Evolutionary conservation across 1,284 basidiomycete species (phyloP).

Genomic region (Trametes versicolor): DNA sequence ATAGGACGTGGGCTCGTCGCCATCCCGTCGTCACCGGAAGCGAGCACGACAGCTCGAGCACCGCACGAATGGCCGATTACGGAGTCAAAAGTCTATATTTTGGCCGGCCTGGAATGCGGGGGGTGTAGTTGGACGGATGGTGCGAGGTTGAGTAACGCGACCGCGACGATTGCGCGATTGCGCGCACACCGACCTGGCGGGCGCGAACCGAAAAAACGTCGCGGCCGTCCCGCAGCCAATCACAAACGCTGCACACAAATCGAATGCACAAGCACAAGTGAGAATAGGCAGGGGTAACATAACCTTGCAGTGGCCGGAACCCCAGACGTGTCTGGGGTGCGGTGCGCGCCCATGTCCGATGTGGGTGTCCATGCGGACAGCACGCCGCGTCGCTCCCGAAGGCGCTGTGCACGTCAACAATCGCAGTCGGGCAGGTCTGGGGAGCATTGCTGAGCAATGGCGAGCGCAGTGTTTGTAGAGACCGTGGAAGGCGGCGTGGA

Average conservation of each 20-base stretch:
- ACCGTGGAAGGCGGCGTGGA: constrained; percentile 8
- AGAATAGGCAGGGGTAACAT: background rate
- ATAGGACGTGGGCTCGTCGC: constrained; percentile 14
- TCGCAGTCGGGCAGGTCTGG: background rate
- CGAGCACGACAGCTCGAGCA: constrained; percentile 21
- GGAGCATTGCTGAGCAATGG: constrained; percentile 23
- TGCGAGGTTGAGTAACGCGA: constrained; percentile 34
- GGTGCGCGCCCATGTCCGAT: constrained; percentile 5
- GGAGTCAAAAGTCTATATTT: constrained; percentile 22
- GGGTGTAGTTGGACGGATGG: constrained; percentile 26
- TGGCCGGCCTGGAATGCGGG: constrained; percentile 13
- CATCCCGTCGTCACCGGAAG: constrained; percentile 20
- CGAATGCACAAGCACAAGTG: background rate
- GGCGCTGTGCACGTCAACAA: background rate
- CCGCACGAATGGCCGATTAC: background rate
- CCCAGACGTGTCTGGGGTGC: background rate
- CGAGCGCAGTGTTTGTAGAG: constrained; percentile 12
- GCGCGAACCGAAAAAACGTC: constrained; percentile 16
- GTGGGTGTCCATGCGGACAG: background rate
- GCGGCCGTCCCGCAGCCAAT: constrained; percentile 13
- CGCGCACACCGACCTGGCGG: constrained; percentile 18
- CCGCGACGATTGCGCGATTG: constrained; percentile 36
- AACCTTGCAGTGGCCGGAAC: constrained; percentile 5
- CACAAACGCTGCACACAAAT: constrained; percentile 4
- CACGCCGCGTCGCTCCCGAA: background rate